phyloP scores from a whole-genome alignment of 75 land plant genomes.

The Sequoia sempervirens region DNA sequence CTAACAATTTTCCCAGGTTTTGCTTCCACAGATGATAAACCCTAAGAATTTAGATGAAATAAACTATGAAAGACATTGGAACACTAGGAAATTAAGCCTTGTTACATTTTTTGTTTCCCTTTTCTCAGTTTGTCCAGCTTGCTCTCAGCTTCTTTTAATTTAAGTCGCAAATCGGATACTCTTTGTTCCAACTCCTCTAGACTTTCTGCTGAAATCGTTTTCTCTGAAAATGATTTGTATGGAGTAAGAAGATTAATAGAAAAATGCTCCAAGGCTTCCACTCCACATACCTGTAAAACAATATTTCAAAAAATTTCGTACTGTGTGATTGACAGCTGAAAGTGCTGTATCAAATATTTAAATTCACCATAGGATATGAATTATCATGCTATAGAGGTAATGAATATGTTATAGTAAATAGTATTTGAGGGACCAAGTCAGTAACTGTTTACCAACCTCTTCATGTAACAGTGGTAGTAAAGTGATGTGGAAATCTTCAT shows the following conservation, averaged over 20 bases:
- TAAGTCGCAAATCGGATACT: constrained; percentile 35
- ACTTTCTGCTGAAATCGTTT: constrained; percentile 13
- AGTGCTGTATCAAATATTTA: not conserved
- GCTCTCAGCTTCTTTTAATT: constrained; percentile 47
- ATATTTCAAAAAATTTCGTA: not conserved
- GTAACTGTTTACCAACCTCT: constrained; percentile 46
- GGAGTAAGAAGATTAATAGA: constrained; percentile 53
- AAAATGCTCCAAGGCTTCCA: constrained; percentile 64
- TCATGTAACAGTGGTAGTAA: constrained; percentile 84
- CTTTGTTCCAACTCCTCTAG: constrained; percentile 54
- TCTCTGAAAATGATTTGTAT: constrained; percentile 30
- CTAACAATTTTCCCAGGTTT: not conserved
- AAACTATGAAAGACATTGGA: not conserved
- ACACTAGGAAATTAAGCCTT: not conserved
- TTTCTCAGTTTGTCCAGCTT: constrained; percentile 65
- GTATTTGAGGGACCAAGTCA: not conserved
- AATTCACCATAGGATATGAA: not conserved
- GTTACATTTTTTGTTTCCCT: constrained; percentile 47
- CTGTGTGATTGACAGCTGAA: not conserved
- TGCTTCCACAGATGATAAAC: not conserved
- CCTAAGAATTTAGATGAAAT: not conserved
- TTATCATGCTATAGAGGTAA: not conserved
- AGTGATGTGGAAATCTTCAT: constrained; percentile 91
- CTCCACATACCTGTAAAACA: constrained; percentile 68
- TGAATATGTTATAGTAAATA: not conserved